phyloP scores from a whole-genome alignment of 306 rosid species.

The Quercus suber region DNA sequence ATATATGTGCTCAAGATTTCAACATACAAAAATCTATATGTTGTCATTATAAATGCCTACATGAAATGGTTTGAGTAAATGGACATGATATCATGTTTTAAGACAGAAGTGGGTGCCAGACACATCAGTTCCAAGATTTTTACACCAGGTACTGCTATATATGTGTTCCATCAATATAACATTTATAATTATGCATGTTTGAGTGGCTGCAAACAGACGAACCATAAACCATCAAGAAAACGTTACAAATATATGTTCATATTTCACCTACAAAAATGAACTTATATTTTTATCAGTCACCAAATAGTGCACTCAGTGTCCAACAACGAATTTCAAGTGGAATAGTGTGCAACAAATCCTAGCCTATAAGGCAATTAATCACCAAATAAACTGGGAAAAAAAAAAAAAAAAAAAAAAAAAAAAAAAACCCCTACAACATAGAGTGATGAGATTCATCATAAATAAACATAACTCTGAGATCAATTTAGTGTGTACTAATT shows the following conservation, averaged over 20 bases:
- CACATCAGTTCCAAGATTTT: background rate
- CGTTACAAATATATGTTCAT: background rate
- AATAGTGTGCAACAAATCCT: too few species aligned
- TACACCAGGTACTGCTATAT: background rate
- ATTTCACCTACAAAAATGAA: background rate
- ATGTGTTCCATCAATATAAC: background rate
- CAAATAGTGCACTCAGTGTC: too few species aligned
- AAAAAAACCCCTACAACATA: background rate
- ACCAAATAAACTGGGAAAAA: too few species aligned
- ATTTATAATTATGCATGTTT: background rate
- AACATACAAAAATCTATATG: background rate
- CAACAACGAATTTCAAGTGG: too few species aligned
- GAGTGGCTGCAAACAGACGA: background rate
- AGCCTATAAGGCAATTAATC: too few species aligned
- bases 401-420: background rate
- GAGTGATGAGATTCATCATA: background rate
- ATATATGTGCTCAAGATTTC: too few species aligned
- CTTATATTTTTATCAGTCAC: too few species aligned
- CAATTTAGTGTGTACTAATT: background rate
- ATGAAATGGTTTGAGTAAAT: background rate
- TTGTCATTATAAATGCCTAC: background rate
- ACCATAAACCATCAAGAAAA: background rate
- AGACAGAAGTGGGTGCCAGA: background rate
- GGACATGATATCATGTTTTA: background rate
- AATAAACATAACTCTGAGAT: background rate